Evolutionary conservation across 208 protist species (phyloP), one percentile per base, ranked within the genome.

Genomic region (Crithidia brevicula): DNA sequence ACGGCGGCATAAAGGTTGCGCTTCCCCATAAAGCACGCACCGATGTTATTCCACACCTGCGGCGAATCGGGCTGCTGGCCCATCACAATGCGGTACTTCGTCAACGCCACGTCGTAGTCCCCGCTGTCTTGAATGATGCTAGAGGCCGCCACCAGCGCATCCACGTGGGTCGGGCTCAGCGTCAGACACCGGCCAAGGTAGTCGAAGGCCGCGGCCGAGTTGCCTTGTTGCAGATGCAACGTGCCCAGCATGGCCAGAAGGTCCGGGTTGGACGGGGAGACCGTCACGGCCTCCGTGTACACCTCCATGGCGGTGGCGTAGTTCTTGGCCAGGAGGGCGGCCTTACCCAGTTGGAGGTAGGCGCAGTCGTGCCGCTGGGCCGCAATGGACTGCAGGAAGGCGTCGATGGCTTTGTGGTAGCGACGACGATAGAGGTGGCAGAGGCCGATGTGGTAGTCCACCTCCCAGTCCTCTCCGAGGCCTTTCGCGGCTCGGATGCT

Each of bases 21-120:
- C 74, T 98, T 98, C 28, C 83, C 89, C 64, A 98, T 98, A 69
- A 99, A 99, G 78, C 97, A 99, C 71, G 98, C 96, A 13, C 98
- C 98, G 42, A 99, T 92, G 80, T 99, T 99, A 81, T 98, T 99
- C 98, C 98, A 99, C 54, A 99, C 87, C 71, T 98, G 93, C 23
- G 97, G 78, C 18, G 90, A 97, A 69, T 95, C 85, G 3, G 97
- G 96, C 33, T 88, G 86, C 50, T 87, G 71, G 22, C 81, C 67
- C 13, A 96, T 84, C 22, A 94, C 94, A 38, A 98, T 83, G 28
- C 97, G 85, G 66, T 99, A 99, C 74, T 99, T 98, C 65, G 85
- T 86, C 5, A 99, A 85, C 2, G 98, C 98, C 0, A 97, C 96
- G 59, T 98, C 97, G 71, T 96, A 97, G 67, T 99, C 97, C 1